Percentiles rank a stretch among this genome's conserved stretches.
Evolutionary conservation across 192 early-diverging fungal species (phyloP).

Genomic region (Cetraspora pellucida): DNA sequence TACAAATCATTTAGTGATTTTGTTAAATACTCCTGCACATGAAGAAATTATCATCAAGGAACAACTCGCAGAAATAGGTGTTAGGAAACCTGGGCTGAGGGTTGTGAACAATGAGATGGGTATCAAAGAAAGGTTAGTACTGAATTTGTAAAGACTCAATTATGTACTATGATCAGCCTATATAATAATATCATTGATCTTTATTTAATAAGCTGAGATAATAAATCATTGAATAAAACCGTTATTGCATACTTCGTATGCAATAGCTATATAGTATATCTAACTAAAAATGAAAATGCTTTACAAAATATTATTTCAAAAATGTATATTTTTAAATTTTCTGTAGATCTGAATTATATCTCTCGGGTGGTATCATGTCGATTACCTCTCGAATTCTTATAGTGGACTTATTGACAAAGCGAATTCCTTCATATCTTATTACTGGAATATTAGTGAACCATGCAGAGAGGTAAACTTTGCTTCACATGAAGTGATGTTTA

Average conservation of each 20-base stretch:
- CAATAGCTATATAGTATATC: no score
- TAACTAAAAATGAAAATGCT: no score
- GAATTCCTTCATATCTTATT: constrained; percentile 74
- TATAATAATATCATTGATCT: background rate
- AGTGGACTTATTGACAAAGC: constrained; percentile 83
- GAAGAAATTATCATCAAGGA: constrained; percentile 61
- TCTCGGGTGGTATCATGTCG: constrained; percentile 79
- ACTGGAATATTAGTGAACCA: constrained; percentile 86
- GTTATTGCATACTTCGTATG: constrained; percentile 37
- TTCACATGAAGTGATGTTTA: background rate
- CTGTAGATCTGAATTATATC: constrained; percentile 69
- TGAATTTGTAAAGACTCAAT: background rate
- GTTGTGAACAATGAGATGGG: constrained; percentile 61
- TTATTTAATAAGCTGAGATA: background rate
- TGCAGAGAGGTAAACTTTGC: constrained; percentile 67
- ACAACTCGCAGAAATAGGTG: constrained; percentile 49
- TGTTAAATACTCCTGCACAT: constrained; percentile 69
- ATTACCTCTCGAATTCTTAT: constrained; percentile 87
- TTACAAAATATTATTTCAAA: no score
- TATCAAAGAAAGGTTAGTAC: constrained; percentile 56
- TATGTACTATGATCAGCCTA: background rate
- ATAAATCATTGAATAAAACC: constrained; percentile 24
- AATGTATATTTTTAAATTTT: constrained; percentile 26
- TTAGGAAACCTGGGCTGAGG: constrained; percentile 39
- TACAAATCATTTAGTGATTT: constrained; percentile 72